Evolutionary conservation across 1,139 yeast genomes (phyloP), one percentile per base, ranked within the genome.

Genomic region (Williopsis jadinii): DNA sequence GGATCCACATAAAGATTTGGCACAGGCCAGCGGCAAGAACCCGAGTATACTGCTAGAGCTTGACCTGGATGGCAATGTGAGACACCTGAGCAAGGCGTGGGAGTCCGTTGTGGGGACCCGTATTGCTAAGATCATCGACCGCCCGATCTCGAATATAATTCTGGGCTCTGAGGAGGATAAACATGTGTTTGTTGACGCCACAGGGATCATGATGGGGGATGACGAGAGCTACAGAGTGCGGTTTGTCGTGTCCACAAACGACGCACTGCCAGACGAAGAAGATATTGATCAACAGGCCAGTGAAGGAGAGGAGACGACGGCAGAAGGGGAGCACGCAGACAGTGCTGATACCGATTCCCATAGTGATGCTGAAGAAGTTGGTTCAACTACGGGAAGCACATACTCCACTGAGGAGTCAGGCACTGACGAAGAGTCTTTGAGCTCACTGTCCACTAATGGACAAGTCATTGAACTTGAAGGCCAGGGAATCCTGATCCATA

Each of bases 401-500:
- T n/a, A 11, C 11, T 28, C 29, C 12, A 28, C 32, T 9, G 9
- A 9, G 8, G 29, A 30, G 12, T 31, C 34, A 6, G 9, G 11
- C 15, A 50, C 38, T 63, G 58, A 44, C 62, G 71, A 35, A 41
- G 60, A 40, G 41, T 52, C 56, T 2, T 36, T 53, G 11, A 54
- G 60, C 36, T 50, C 58, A 1, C 30, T 75, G 11, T 71, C 80
- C 0, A 74, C 75, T 30, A 77, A 78, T 56, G 84, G 84, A 9
- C 77, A 72, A 10, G 63, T 74, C 11, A 73, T 81, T 3, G 94
- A 86, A 53, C 65, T 92, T 34, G 98, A 90, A 59, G 97, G 96
- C 0, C 97, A 90, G 56, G 99, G 99, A 8, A 83, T 92, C n/a
- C 62, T 92, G 31, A 83, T 92, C n/a, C 85, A 80, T 51, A 84